Conservation (phyloP, 208 protist species). For the Wallacemonas sp. region DNA sequence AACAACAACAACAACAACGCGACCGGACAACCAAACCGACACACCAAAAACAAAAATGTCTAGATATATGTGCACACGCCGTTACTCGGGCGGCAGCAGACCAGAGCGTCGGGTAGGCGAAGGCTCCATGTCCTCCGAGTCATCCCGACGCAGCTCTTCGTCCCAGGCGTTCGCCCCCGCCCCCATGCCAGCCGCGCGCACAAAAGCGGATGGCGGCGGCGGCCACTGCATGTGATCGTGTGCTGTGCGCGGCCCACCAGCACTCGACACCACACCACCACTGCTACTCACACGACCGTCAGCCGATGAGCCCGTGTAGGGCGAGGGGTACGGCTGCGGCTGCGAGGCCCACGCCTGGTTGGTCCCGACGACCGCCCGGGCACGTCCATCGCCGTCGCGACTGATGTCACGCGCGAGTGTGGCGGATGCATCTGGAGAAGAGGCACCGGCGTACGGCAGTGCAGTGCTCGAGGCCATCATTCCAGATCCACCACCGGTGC, state of each 20-base stretch:
- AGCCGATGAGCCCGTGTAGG: not conserved
- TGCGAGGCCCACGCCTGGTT: too few relatives aligned
- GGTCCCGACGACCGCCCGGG: too few relatives aligned
- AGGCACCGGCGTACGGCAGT: not conserved
- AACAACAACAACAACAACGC: too few relatives aligned
- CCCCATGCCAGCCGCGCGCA: not conserved
- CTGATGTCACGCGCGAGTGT: too few relatives aligned
- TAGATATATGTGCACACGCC: not conserved
- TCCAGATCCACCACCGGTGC: not conserved
- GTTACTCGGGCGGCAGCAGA: slow-evolving; percentile 7
- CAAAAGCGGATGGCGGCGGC: slow-evolving; percentile 5
- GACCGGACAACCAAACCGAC: not conserved
- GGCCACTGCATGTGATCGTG: slow-evolving; percentile 6
- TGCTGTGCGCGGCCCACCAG: not conserved
- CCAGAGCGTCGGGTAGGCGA: slow-evolving; percentile 9
- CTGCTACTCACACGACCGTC: not conserved
- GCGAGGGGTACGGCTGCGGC: not conserved
- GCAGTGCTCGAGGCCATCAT: not conserved
- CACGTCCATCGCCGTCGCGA: too few relatives aligned
- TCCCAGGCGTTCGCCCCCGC: not conserved
- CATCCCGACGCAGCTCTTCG: not conserved
- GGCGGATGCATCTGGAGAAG: too few relatives aligned
- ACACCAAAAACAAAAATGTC: not conserved
- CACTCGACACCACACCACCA: not conserved
- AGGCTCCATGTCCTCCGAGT: slow-evolving; percentile 10